Evolutionary conservation across 2,329 filamentous ascomycete genomes (phyloP), one percentile per base, ranked within the genome.

Genomic region (Metarhizium rileyi): DNA sequence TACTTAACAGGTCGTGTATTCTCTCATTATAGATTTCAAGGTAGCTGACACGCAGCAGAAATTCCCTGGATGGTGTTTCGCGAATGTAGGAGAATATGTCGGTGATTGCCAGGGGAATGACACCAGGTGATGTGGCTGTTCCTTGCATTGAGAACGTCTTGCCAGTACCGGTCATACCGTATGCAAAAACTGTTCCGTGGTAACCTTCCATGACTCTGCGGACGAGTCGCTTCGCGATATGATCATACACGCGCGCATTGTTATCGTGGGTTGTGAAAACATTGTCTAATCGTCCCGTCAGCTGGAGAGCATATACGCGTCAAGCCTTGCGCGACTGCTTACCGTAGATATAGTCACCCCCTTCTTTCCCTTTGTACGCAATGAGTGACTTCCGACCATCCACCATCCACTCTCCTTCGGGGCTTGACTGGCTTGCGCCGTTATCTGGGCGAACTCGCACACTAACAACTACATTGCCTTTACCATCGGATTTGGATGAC

Each of bases 81-180:
- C 93, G 85, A 58, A 98, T 98, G 66, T 96, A 98, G 0, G 93
- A 97, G 67, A 98, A 98, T 47, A 98, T 98, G 63, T 98, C 93
- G 54, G 93, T 97, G 59, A 98, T 97, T 36, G 93, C 93, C 36
- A 97, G 75, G 6, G 93, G 93, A 50, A 98, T 98, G 26, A 98
- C 93, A 70, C 93, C 93, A 1, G 93, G 93, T 36, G 90, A 95
- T 3, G 87, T 88, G 43, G 90, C 90, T 10, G 93, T 98, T 59
- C 93, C 93, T 72, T 98, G 93, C 93, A 98, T 98, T 36, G 91
- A 97, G 66, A 97, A 98, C 1, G 93, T 98, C 72, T 98, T 98
- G 58, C 93, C 93, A 0, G 93, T 97, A 54, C 93, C 93, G 4
- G 93, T 98, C 90, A 97, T 97, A 63, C 93, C 93, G 66, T 98